These are phyloP conservation scores for Neurospora sp. DNA, from an alignment of 2,329 filamentous ascomycete genomes.

Conservation along the genomic window DNA sequence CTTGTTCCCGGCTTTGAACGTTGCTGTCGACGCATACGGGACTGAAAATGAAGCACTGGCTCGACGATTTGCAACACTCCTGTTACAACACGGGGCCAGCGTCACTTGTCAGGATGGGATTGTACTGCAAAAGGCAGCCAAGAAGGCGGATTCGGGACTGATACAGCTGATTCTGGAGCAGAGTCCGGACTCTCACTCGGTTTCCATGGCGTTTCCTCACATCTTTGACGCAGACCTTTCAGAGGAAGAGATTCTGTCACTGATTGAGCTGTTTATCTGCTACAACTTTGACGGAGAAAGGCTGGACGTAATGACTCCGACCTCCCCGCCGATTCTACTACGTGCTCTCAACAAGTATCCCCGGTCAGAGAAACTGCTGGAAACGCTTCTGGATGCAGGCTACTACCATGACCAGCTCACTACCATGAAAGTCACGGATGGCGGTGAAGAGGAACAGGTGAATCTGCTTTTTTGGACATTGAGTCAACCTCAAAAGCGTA, in stretches of 20 bases:
- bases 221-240: constrained; percentile 42
- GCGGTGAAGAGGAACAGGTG: constrained; percentile 42
- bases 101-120: constrained; percentile 42
- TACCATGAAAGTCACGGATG: constrained; percentile 31
- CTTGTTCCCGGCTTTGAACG: constrained; percentile 34
- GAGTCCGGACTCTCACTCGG: constrained; percentile 37
- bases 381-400: constrained; percentile 44
- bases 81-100: constrained; percentile 31
- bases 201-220: constrained; percentile 44
- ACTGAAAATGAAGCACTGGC: constrained; percentile 30
- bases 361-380: constrained; percentile 40
- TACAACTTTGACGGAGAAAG: constrained; percentile 36
- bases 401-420: constrained; percentile 49
- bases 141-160: constrained; percentile 38
- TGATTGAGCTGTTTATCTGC: constrained; percentile 42
- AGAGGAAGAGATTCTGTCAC: constrained; percentile 39
- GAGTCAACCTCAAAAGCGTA: constrained; percentile 50
- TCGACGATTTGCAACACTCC: constrained; percentile 34
- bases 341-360: constrained; percentile 45
- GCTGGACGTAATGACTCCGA: constrained; percentile 40
- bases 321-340: constrained; percentile 38
- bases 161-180: constrained; percentile 39
- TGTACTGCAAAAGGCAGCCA: constrained; percentile 43
- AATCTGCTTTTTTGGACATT: constrained; percentile 52
- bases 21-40: constrained; percentile 34